A percentile compares a stretch with the other conserved stretches of the same genome.
Conservation (phyloP, 306 rosid species). For the Begonia loranthoides region DNA sequence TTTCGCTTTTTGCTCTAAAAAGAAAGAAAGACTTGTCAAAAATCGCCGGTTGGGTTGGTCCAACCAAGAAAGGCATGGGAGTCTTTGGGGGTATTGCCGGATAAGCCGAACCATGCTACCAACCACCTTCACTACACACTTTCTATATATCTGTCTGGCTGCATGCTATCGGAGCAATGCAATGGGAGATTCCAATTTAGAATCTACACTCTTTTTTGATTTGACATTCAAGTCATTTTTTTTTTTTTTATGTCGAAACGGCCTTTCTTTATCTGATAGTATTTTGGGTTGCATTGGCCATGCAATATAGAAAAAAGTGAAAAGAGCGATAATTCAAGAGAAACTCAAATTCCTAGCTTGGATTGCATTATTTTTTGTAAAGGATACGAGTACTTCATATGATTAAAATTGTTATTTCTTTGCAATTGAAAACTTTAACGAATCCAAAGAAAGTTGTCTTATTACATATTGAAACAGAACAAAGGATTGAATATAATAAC, state of each 20-base stretch:
- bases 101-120: neutral
- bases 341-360: no score
- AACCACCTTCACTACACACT: neutral
- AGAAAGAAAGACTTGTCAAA: neutral
- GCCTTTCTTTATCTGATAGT: neutral
- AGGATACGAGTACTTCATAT: no score
- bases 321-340: no score
- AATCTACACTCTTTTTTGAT: constrained; percentile 1
- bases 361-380: no score
- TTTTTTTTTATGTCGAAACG: neutral
- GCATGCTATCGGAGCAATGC: neutral
- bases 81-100: neutral
- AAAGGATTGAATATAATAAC: no score
- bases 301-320: no score
- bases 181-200: neutral
- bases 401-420: no score
- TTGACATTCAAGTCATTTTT: neutral
- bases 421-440: no score
- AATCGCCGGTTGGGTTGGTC: neutral
- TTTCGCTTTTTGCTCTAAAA: neutral
- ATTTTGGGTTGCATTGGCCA: no score
- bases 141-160: neutral
- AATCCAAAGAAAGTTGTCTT: no score
- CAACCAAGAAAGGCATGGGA: neutral
- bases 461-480: no score